A percentile compares a stretch with the other conserved stretches of the same genome.
phyloP scores from a whole-genome alignment of 768 basidiomycete species.

The Suillus cothurnatus region DNA sequence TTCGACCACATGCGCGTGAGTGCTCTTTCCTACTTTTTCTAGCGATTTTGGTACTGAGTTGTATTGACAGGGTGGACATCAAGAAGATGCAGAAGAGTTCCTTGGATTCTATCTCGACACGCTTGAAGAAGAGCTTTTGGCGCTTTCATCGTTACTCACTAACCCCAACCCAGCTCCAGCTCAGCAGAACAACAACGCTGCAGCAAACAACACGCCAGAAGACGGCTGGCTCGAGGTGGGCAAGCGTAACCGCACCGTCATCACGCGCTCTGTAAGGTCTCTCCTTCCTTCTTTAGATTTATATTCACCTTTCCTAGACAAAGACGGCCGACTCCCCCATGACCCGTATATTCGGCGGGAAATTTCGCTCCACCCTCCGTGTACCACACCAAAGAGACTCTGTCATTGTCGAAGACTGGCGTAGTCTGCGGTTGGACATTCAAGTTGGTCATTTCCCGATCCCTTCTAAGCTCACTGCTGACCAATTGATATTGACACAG shows the following conservation, averaged over 20 bases:
- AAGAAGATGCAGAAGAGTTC: slow-evolving; percentile 99
- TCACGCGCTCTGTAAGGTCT: slow-evolving; percentile 74
- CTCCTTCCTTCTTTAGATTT: slow-evolving; percentile 1
- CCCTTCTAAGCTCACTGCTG: neutral
- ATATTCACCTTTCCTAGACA: slow-evolving; percentile 43
- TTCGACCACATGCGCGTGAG: slow-evolving; percentile 91
- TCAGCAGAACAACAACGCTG: slow-evolving; percentile 16
- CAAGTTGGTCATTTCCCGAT: slow-evolving; percentile 48
- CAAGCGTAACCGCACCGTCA: slow-evolving; percentile 76
- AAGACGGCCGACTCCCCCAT: slow-evolving; percentile 86
- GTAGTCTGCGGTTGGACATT: slow-evolving; percentile 86
- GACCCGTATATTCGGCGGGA: slow-evolving; percentile 91
- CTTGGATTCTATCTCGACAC: slow-evolving; percentile 97
- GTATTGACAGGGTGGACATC: slow-evolving; percentile 73
- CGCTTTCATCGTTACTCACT: slow-evolving; percentile 56
- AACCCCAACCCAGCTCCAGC: slow-evolving; percentile 38
- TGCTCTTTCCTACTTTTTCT: slow-evolving; percentile 18
- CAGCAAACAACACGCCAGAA: slow-evolving; percentile 32
- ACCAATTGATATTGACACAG: slow-evolving; percentile 35
- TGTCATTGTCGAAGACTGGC: slow-evolving; percentile 89
- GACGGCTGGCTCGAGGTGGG: slow-evolving; percentile 94
- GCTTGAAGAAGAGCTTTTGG: slow-evolving; percentile 87
- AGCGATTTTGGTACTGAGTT: slow-evolving; percentile 7
- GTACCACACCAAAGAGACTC: slow-evolving; percentile 85
- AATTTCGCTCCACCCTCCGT: slow-evolving; percentile 81